Conservation (phyloP, 331 rosid species). For the Cydonia oblonga region DNA sequence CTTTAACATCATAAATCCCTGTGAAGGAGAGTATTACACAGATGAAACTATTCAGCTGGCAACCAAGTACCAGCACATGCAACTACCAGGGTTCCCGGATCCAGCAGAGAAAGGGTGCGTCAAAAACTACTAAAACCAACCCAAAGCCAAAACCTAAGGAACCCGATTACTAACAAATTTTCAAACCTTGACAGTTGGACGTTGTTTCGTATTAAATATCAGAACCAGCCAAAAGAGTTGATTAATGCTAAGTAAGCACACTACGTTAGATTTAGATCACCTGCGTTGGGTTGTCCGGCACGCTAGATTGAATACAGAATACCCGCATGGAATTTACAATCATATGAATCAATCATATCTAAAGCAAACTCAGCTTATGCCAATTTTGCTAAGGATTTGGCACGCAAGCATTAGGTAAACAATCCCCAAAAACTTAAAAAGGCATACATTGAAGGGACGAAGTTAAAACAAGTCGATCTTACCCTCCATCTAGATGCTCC, state of each 20-base stretch:
- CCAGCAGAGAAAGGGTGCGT: background rate
- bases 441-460: background rate
- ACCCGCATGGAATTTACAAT: background rate
- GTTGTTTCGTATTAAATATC: background rate
- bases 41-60: background rate
- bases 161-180: background rate
- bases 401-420: background rate
- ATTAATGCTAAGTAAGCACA: background rate
- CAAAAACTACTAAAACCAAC: background rate
- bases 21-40: background rate
- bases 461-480: conserved; percentile 12
- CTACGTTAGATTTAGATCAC: background rate
- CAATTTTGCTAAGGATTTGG: background rate
- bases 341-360: background rate
- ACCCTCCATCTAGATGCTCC: conserved; percentile 99
- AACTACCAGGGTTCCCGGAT: background rate
- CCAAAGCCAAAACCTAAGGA: background rate
- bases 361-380: background rate
- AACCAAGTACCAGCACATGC: background rate
- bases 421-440: background rate
- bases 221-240: background rate
- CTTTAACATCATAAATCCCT: background rate
- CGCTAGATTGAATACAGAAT: background rate
- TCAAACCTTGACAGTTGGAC: background rate
- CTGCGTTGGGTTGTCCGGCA: background rate